Conservation (phyloP, 2,329 filamentous ascomycete genomes). For the Diaporthe sp. region DNA sequence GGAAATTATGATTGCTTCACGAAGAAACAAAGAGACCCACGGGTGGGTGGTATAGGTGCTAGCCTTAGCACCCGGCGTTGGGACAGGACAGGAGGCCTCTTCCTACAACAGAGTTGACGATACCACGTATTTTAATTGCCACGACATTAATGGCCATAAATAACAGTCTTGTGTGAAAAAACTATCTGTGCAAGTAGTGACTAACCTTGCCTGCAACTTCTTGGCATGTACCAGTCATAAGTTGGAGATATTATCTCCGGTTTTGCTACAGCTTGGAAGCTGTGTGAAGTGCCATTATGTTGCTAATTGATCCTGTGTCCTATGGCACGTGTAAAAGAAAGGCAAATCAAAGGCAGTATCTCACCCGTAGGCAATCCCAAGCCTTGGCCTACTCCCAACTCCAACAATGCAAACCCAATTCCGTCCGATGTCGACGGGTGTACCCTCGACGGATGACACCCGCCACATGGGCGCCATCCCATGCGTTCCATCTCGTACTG, state of each 20-base stretch:
- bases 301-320: neutral
- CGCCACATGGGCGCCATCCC: neutral
- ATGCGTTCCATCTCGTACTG: neutral
- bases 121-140: constrained; percentile 20
- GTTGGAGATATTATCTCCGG: neutral
- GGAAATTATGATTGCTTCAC: too few relatives aligned
- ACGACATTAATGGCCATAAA: neutral
- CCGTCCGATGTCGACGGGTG: neutral
- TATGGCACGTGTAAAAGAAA: neutral
- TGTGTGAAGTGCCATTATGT: neutral
- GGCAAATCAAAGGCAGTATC: too few relatives aligned
- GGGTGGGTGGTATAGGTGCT: neutral
- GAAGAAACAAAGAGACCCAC: too few relatives aligned
- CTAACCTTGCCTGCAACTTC: accelerated
- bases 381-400: neutral
- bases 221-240: accelerated
- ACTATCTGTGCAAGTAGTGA: accelerated
- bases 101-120: constrained; percentile 10
- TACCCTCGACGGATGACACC: neutral
- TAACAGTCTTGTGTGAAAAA: neutral
- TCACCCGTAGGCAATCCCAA: neutral
- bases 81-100: neutral
- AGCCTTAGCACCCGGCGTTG: neutral
- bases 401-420: constrained; percentile 10
- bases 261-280: accelerated